Conservation (phyloP, 805 yeast genomes). For the Dipodascopsis tothii region DNA sequence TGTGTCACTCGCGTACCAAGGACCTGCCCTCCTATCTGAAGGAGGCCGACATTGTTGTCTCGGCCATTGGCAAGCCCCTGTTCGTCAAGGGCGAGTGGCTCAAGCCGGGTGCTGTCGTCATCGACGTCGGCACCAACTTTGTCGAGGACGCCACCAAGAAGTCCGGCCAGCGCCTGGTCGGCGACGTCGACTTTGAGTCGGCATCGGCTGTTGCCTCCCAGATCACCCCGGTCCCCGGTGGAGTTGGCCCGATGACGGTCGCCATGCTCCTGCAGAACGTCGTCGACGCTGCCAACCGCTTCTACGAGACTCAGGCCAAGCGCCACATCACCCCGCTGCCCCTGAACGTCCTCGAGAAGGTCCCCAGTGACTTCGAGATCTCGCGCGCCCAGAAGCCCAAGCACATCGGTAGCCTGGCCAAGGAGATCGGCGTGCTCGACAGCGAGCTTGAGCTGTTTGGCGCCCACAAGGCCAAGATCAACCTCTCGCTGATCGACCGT, state of each 20-base stretch:
- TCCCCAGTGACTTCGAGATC: slow-evolving; percentile 85
- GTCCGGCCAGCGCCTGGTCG: slow-evolving; percentile 79
- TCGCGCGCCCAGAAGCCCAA: slow-evolving; percentile 86
- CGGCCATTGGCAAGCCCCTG: slow-evolving; percentile 84
- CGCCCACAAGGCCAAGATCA: slow-evolving; percentile 80
- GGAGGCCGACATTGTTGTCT: slow-evolving; percentile 79
- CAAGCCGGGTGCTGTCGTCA: slow-evolving; percentile 74
- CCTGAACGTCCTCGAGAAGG: slow-evolving; percentile 52
- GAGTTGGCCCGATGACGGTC: slow-evolving; percentile 99
- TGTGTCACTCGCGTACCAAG: slow-evolving; percentile 67
- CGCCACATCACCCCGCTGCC: slow-evolving; percentile 50
- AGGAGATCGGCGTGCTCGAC: slow-evolving; percentile 70
- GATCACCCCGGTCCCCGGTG: slow-evolving; percentile 97
- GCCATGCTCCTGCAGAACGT: slow-evolving; percentile 89
- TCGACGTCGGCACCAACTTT: slow-evolving; percentile 94
- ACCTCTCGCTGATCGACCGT: slow-evolving; percentile 61
- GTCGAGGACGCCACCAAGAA: slow-evolving; percentile 66
- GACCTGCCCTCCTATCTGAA: slow-evolving; percentile 51
- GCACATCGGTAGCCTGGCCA: slow-evolving; percentile 64
- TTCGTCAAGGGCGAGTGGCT: slow-evolving; percentile 83
- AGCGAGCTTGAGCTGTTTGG: slow-evolving; percentile 85
- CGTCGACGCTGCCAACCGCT: slow-evolving; percentile 64
- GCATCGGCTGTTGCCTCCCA: slow-evolving; percentile 56
- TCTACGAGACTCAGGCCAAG: slow-evolving; percentile 39
- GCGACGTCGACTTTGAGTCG: slow-evolving; percentile 80